These are phyloP conservation scores for Hippophae gyantsensis DNA, from an alignment of 306 rosid genomes.

Conservation along the genomic window DNA sequence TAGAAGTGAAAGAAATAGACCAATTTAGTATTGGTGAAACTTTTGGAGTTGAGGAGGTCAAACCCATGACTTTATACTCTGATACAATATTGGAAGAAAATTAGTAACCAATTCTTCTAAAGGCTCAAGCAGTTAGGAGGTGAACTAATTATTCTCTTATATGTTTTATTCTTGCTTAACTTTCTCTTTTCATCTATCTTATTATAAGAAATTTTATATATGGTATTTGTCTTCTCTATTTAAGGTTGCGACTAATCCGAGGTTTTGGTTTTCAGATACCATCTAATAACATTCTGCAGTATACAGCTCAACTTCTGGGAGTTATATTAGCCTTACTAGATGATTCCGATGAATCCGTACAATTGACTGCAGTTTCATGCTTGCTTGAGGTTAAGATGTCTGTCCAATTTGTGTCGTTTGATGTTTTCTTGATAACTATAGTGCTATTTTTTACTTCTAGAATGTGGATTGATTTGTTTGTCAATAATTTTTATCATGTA, in stretches of 20 bases:
- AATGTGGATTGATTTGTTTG: conserved; percentile 21
- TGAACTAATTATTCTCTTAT: too few relatives aligned
- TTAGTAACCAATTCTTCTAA: too few relatives aligned
- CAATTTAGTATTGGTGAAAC: too few relatives aligned
- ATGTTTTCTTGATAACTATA: not conserved
- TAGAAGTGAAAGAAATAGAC: too few relatives aligned
- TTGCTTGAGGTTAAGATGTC: conserved; percentile 56
- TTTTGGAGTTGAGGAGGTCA: too few relatives aligned
- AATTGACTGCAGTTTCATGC: conserved; percentile 86
- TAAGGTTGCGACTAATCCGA: conserved; percentile 15
- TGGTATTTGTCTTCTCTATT: not conserved
- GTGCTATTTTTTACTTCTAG: not conserved
- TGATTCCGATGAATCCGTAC: conserved; percentile 84
- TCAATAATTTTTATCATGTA: conserved; percentile 19
- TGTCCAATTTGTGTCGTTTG: conserved; percentile 3
- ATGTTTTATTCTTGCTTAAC: not conserved
- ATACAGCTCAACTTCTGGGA: conserved; percentile 75
- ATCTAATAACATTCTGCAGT: conserved; percentile 51
- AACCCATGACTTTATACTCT: too few relatives aligned
- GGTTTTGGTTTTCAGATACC: conserved; percentile 58
- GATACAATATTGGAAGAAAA: too few relatives aligned
- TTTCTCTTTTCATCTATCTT: not conserved
- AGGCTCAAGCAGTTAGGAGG: too few relatives aligned
- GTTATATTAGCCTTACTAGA: conserved; percentile 87
- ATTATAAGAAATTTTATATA: not conserved